Percentiles rank a stretch among this genome's conserved stretches.
Evolutionary conservation across 1,284 basidiomycete species (phyloP).

Genomic region (Neolentinus lepideus): DNA sequence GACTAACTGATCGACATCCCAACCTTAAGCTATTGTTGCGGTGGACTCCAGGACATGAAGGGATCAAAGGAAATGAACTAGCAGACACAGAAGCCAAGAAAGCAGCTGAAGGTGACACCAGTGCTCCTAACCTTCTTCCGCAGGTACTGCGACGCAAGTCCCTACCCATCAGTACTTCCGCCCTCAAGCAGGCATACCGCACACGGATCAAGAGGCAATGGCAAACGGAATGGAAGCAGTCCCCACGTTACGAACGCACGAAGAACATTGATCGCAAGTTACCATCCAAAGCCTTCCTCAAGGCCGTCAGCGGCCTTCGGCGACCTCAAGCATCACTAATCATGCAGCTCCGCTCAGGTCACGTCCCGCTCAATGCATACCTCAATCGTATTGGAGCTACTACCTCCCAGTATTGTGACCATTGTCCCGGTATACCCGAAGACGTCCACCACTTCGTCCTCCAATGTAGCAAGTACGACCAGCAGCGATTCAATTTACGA

Average conservation of each 20-base stretch:
- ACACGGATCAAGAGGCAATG: background rate
- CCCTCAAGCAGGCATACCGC: background rate
- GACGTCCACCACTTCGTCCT: background rate
- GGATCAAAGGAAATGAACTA: conserved; percentile 13
- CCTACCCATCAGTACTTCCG: conserved; percentile 2
- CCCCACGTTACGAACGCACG: background rate
- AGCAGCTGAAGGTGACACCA: conserved; percentile 10
- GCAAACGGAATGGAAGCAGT: background rate
- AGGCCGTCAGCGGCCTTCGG: background rate
- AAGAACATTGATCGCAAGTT: background rate
- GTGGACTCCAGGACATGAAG: conserved; percentile 12
- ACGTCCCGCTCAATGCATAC: background rate
- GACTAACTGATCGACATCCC: background rate
- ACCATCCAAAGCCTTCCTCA: background rate
- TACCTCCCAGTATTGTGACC: background rate
- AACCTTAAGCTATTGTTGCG: background rate
- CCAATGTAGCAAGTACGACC: background rate
- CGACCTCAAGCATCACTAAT: too few relatives aligned
- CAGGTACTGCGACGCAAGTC: conserved; percentile 1
- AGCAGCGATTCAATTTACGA: background rate
- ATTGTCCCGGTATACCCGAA: background rate
- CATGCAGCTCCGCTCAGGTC: conserved; percentile 2
- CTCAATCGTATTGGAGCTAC: background rate
- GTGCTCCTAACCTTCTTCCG: conserved; percentile 8
- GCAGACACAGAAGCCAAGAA: conserved; percentile 12